Base-by-base conservation (phyloP, 495 filamentous ascomycete genomes). In the Daldinia decipiens region DNA sequence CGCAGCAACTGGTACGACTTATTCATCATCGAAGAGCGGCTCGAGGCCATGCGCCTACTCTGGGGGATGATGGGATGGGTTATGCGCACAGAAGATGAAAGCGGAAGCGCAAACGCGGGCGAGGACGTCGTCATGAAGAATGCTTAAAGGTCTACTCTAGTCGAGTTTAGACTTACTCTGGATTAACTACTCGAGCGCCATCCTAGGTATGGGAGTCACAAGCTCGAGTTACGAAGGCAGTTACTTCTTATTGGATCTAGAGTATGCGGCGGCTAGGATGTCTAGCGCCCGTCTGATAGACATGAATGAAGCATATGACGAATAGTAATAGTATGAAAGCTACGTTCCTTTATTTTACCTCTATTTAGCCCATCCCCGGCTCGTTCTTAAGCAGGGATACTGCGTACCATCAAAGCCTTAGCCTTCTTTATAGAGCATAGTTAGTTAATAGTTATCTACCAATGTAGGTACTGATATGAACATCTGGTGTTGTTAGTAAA, bases 1-100 rank as follows among this genome's bases (percentile, higher is more conserved):
- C 85, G 93, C 51, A 93, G 88, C 40, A 82, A 78, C 59, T 97
- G 94, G 94, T 93, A 86, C 73, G 90, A 97, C 74, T 77, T 97
- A 19, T 89, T 95, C 60, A 74, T 88, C 62, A 76, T 78, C 3
- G 84, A 89, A 34, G 90, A 97, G 24, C 82, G 94, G 17, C 73
- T 91, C 13, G 87, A 91, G 72, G 89, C 89, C 3, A 88, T 95
- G 83, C 76, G 89, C 62, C 83, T 89, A 0, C 76, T 96, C 4
- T 97, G 93, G 93, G 86, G 85, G 8, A 80, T 95, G 54, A 90
- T 96, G 85, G 84, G 83, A 26, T 94, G 85, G 77, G 77, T 90
- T 70, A 89, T 93, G 85, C 83, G 91, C 65, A 79, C 77, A 65
- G 73, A 77, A 38, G 71, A 74, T 4, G 75, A 71, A 52, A 70